Conservation (phyloP, 2,329 filamentous ascomycete species). For the Chaetomiaceae sp. region DNA sequence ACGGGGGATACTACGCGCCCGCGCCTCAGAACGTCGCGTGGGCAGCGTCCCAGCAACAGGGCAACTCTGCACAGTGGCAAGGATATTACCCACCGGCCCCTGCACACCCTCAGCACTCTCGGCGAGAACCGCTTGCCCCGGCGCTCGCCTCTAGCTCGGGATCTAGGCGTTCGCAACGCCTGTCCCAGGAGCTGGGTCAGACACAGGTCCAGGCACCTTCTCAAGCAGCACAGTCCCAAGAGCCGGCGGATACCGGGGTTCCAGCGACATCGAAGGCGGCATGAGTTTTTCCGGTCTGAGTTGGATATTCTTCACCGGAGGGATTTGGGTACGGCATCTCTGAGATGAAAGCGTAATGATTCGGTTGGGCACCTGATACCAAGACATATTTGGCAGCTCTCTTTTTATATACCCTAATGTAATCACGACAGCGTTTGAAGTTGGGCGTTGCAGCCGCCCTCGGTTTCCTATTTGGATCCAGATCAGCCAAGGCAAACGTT, state of each 20-base stretch:
- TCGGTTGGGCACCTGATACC: background rate
- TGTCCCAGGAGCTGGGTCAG: background rate
- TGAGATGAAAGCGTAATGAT: background rate
- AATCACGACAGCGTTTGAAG: background rate
- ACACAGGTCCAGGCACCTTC: background rate
- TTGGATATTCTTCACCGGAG: background rate
- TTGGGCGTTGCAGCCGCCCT: background rate
- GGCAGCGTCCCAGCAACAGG: background rate
- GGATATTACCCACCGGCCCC: slow-evolving; percentile 12
- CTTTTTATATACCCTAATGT: background rate
- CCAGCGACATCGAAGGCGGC: background rate
- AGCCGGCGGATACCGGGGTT: background rate
- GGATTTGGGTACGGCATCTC: background rate
- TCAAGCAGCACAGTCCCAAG: background rate
- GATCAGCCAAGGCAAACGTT: background rate
- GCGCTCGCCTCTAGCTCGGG: slow-evolving; percentile 1
- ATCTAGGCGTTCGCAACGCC: slow-evolving; percentile 3
- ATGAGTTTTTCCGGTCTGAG: background rate
- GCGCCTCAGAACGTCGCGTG: background rate
- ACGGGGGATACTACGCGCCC: slow-evolving; percentile 21
- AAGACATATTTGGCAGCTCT: background rate
- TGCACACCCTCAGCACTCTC: background rate
- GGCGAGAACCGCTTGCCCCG: background rate
- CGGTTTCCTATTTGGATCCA: no score
- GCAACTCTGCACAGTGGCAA: background rate